A percentile compares a stretch with the other conserved stretches of the same genome.
phyloP scores from a whole-genome alignment of 2,329 filamentous ascomycete species.

The Diplodia sapinea region DNA sequence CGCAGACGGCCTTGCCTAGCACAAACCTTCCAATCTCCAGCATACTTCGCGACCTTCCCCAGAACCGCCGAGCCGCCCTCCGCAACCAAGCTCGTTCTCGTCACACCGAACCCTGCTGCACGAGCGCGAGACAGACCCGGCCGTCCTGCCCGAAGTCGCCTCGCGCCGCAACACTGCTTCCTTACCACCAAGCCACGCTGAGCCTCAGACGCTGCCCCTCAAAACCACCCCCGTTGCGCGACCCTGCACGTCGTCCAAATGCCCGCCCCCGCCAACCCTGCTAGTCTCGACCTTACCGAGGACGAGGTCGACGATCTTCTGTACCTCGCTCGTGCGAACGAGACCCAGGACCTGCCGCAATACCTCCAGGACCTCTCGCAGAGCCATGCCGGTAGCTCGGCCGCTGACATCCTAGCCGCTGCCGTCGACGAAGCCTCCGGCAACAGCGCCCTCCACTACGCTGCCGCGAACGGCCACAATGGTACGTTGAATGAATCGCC shows the following conservation, averaged over 20 bases:
- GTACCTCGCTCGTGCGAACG: slow-evolving; percentile 81
- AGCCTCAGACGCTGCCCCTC: background rate
- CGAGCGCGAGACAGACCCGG: background rate
- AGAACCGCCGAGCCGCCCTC: slow-evolving; percentile 7
- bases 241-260: slow-evolving; percentile 14
- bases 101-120: background rate
- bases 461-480: slow-evolving; percentile 84
- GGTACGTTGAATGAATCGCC: slow-evolving; percentile 57
- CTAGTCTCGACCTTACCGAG: slow-evolving; percentile 59
- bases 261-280: slow-evolving; percentile 5
- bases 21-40: slow-evolving; percentile 23
- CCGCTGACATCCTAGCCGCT: slow-evolving; percentile 68
- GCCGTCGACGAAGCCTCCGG: slow-evolving; percentile 77
- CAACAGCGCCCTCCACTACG: slow-evolving; percentile 85
- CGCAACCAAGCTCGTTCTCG: background rate
- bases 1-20: slow-evolving; percentile 5
- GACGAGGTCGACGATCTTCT: slow-evolving; percentile 92
- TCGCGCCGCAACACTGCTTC: background rate
- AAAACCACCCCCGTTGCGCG: slow-evolving; percentile 3
- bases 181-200: slow-evolving; percentile 8
- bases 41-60: slow-evolving; percentile 21
- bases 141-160: background rate
- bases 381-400: slow-evolving; percentile 50
- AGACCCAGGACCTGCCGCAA: slow-evolving; percentile 69
- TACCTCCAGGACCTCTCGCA: slow-evolving; percentile 65